phyloP scores from a whole-genome alignment of 306 rosid genomes.

The Glycine tomentella region DNA sequence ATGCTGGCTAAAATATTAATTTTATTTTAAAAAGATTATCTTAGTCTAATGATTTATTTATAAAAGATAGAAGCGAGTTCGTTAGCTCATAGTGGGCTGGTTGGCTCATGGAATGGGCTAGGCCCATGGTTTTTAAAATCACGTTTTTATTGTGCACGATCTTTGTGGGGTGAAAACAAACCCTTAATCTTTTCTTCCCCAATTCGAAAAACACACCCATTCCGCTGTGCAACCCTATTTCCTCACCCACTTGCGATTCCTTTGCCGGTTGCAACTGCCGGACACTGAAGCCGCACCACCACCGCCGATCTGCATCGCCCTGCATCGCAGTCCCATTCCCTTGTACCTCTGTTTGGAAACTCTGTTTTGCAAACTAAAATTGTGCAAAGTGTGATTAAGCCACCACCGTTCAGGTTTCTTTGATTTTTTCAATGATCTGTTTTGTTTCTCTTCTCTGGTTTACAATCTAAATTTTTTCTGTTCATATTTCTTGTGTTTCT shows the following conservation, averaged over 20 bases:
- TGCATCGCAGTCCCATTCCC: background rate
- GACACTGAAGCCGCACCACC: background rate
- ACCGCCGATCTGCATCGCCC: background rate
- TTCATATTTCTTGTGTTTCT: background rate
- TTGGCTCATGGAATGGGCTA: background rate
- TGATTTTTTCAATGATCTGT: background rate
- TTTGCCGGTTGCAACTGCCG: background rate
- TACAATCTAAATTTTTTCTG: background rate
- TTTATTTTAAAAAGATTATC: too few relatives aligned
- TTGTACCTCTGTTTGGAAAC: background rate
- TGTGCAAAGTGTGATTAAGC: background rate
- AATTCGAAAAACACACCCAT: background rate
- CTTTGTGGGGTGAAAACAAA: background rate
- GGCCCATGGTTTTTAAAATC: background rate
- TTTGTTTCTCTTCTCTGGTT: background rate
- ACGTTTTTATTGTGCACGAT: background rate
- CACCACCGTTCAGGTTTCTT: background rate
- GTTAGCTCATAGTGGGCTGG: background rate
- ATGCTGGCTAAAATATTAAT: too few relatives aligned
- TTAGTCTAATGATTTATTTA: too few relatives aligned
- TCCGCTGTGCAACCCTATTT: background rate
- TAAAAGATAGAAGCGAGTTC: too few relatives aligned
- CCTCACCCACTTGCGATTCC: background rate
- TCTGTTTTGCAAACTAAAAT: background rate
- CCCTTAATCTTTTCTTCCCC: background rate